A percentile compares a stretch with the other conserved stretches of the same genome.
These are phyloP conservation scores for Naganishia antarctica DNA, from an alignment of 768 basidiomycete species.

Conservation along the genomic window DNA sequence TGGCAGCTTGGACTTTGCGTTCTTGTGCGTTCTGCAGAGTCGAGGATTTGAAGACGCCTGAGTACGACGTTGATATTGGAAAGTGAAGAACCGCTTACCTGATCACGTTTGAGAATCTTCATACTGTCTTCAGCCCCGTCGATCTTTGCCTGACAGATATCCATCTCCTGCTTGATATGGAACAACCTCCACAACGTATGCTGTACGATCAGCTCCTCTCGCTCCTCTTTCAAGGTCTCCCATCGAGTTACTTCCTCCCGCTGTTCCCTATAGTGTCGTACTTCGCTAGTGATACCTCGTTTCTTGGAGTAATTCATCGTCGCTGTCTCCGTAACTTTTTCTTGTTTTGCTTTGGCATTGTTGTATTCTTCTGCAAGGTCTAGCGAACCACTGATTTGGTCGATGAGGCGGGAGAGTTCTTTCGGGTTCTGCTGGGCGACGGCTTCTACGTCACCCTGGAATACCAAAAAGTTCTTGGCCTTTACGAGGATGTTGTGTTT, in stretches of 20 bases:
- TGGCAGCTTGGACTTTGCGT: slow-evolving; percentile 61
- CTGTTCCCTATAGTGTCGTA: slow-evolving; percentile 96
- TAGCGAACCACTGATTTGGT: slow-evolving; percentile 90
- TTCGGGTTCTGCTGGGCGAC: slow-evolving; percentile 90
- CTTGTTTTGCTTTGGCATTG: slow-evolving; percentile 75
- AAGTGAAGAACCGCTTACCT: slow-evolving; percentile 48
- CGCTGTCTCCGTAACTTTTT: slow-evolving; percentile 86
- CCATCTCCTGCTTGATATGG: slow-evolving; percentile 80
- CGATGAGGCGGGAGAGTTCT: slow-evolving; percentile 82
- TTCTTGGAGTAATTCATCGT: slow-evolving; percentile 93
- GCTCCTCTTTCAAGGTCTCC: slow-evolving; percentile 67
- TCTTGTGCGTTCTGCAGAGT: slow-evolving; percentile 54
- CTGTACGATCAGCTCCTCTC: slow-evolving; percentile 74
- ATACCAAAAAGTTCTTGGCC: slow-evolving; percentile 98
- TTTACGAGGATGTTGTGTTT: slow-evolving; percentile 94
- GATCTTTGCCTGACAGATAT: slow-evolving; percentile 64
- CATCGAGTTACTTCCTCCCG: slow-evolving; percentile 87
- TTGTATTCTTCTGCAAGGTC: slow-evolving; percentile 87
- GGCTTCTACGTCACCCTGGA: slow-evolving; percentile 98
- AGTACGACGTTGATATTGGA: too few species aligned
- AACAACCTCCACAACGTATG: slow-evolving; percentile 82
- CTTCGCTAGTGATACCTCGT: slow-evolving; percentile 86
- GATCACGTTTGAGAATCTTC: slow-evolving; percentile 63
- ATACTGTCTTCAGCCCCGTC: slow-evolving; percentile 69
- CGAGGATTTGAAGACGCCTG: not conserved